Evolutionary conservation across 2,329 filamentous ascomycete genomes (phyloP), one percentile per base, ranked within the genome.

Genomic region (Ophiostoma sp.): DNA sequence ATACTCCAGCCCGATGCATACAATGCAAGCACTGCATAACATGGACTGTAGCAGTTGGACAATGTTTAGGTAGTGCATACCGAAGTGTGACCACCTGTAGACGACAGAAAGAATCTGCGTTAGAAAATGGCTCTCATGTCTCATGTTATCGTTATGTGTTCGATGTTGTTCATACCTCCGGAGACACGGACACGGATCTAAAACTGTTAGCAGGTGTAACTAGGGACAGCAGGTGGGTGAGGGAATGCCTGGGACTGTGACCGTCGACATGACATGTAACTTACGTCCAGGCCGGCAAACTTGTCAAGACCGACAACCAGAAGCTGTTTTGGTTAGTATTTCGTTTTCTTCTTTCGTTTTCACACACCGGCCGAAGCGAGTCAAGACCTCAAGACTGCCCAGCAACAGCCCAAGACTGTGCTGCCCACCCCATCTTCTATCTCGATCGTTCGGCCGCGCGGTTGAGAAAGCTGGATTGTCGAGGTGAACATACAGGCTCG

Each of bases 271-370:
- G 27, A 27, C 27, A 27, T 69, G 14, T 41, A 27, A 9, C 71
- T 69, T 67, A 72, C 71, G 83, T 99, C 95, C 82, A 98, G 92
- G 79, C 90, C 73, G 65, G 76, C 73, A 69, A 76, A 77, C 74
- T 77, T 98, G 85, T 99, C 95, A 78, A 96, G 88, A 76, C 95
- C 95, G 79, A 98, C 88, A 79, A 99, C 91, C 77, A 99, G 89
- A 82, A 99, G 49, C 72, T 73, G 42, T 44, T 49, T 47, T 63
- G 40, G 55, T 63, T 42, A 64, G 42, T 64, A 12, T 36, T 45
- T 27, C 27, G 27, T 27, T 2, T 27, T 27, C 27, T 27, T 27
- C 27, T 27, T 27, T 27, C 27, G 27, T 27, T 27, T 27, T 27
- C 27, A 27, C 27, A 27, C 27, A 27, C 27, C n/a, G 14, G 5